A percentile compares a stretch with the other conserved stretches of the same genome.
These are phyloP conservation scores for Eucalyptus tenuipes DNA, from an alignment of 345 rosid genomes.

Conservation along the genomic window DNA sequence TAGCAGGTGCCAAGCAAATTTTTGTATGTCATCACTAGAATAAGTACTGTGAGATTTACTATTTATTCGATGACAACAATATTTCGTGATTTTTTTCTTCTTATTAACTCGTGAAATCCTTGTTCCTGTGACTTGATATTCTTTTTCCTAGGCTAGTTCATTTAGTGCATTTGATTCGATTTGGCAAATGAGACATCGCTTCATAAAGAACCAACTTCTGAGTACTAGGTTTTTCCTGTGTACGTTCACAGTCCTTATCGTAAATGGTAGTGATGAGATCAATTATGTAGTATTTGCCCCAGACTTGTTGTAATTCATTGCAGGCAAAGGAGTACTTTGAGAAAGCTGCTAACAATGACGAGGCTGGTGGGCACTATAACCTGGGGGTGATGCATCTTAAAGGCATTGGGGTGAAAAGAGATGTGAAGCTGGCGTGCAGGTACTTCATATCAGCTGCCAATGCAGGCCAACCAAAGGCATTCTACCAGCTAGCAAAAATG, in stretches of 20 bases:
- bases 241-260: background rate
- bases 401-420: constrained; percentile 86
- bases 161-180: background rate
- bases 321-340: constrained; percentile 96
- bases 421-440: constrained; percentile 67
- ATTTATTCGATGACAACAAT: background rate
- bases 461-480: constrained; percentile 93
- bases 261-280: background rate
- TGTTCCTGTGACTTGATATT: background rate
- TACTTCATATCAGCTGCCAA: constrained; percentile 79
- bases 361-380: constrained; percentile 89
- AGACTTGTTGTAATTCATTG: background rate
- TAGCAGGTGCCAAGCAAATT: background rate
- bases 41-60: background rate
- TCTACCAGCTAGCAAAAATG: constrained; percentile 97
- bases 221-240: background rate
- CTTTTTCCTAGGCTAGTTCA: background rate
- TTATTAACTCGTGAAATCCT: background rate
- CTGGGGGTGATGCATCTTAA: constrained; percentile 88
- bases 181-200: background rate
- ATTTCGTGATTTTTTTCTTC: background rate
- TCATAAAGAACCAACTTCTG: background rate
- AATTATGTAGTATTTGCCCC: background rate
- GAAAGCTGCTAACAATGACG: constrained; percentile 72
- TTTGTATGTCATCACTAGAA: background rate